Evolutionary conservation across 2,329 filamentous ascomycete species (phyloP), one percentile per base, ranked within the genome.

Genomic region (Scytalidium sp.): DNA sequence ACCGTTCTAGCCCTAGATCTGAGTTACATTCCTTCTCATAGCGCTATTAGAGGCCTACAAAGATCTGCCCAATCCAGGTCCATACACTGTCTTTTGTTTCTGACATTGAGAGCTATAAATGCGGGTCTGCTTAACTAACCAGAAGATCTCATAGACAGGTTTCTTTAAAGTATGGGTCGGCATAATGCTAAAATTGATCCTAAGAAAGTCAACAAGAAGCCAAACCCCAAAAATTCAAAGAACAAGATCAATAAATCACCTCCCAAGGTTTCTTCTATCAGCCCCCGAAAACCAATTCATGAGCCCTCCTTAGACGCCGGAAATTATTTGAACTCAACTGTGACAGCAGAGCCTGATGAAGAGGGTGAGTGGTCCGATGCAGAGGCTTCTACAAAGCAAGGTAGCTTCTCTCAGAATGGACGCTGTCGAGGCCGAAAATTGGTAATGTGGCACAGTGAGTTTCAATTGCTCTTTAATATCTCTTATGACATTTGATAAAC

Each of bases 381-480:
- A 36, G 32, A 36, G 17, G 17, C 5, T 36, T 10, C 5, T 4
- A 36, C 15, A 7, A 27, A 27, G 25, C 13, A 27, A 15, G 32
- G 17, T 9, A 60, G 17, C 47, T 56, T 1, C 19, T 43, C 15
- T 45, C 46, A 36, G 21, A 69, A 69, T 46, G 67, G 67, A 39
- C 65, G 67, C 20, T 46, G 52, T 2, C 43, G 52, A 7, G 71
- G 71, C 8, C 67, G 73, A 6, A 67, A 63, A 22, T 57, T 75
- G 2, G 69, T 76, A 21, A 59, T 64, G 21, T 76, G 73, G 73
- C 63, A 61, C n/a, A 67, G 73, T 75, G 64, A 66, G 72, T 63
- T 4, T 45, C 41, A 43, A 21, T 21, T 19, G 9, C 19, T 21
- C 13, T 17, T 15, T 29, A n/a, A n/a, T n/a, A n/a, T n/a, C n/a